Evolutionary conservation across 441 rosid genomes (phyloP), one percentile per base, ranked within the genome.

Genomic region (Croton setiger): DNA sequence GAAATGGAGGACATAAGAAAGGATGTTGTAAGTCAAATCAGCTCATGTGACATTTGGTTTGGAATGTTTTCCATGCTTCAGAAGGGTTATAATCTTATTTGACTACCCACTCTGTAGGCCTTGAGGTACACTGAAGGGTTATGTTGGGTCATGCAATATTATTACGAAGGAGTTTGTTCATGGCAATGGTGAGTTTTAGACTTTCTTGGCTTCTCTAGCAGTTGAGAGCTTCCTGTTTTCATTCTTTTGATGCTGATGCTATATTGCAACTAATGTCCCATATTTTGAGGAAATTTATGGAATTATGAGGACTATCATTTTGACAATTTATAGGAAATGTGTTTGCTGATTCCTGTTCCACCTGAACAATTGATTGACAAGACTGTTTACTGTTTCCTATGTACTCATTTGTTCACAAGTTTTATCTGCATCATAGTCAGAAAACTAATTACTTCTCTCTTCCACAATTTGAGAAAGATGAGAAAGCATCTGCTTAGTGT

Each of bases 141-240:
- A 43, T 95, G 98, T 68, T 94, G 99, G 99, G 88, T 94, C 58
- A 88, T 92, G 99, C 99, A 82, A 69, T 90, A 94, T 76, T 94
- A 94, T 72, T 92, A 90, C 70, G 97, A 90, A 80, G 99, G 99
- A 63, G 98, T 94, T 78, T 90, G 92, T 80, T 94, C 99, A 62
- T 94, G 99, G 99, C 89, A 85, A 37, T 94, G 99, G 98, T 94
- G 74, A 88, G 96, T 87, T 77, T 59, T 72, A 57, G 47, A 60
- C 68, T 63, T 67, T 44, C 63, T 69, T 43, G 51, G 44, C 33
- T 57, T 66, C 18, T 45, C 21, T 60, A 23, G 13, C 33, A 47
- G 51, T 21, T 61, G 4, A 5, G 43, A 70, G 7, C 68, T 67
- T 59, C 52, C 36, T 66, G 5, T 41, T 23, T 18, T 5, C 14